phyloP scores from a whole-genome alignment of 176 grass and related monocot species.

The Aechmea fasciata region DNA sequence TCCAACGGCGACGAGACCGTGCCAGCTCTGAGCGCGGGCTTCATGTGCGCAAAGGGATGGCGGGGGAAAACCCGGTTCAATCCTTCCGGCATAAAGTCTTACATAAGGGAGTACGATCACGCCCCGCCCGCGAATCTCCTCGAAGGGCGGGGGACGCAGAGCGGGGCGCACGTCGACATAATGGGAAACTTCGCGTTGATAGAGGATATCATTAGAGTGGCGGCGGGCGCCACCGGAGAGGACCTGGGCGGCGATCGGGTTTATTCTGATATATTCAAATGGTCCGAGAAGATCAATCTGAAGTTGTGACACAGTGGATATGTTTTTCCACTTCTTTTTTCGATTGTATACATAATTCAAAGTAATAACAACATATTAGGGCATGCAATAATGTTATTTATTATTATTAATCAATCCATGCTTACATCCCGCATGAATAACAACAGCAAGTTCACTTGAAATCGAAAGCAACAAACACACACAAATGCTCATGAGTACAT shows the following conservation, averaged over 20 bases:
- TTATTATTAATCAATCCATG: too few relatives aligned
- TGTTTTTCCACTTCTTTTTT: not conserved
- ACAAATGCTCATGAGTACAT: too few relatives aligned
- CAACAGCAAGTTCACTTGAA: too few relatives aligned
- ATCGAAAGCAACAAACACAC: too few relatives aligned
- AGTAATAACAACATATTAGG: too few relatives aligned
- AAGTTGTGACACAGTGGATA: conserved; percentile 29
- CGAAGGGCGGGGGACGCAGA: conserved; percentile 91
- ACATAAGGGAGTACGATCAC: conserved; percentile 70
- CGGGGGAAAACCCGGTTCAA: conserved; percentile 92
- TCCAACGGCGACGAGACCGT: conserved; percentile 87
- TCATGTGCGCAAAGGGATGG: conserved; percentile 95
- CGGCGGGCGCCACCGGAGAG: conserved; percentile 70
- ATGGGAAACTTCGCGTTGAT: conserved; percentile 98
- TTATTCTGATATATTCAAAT: conserved; percentile 87
- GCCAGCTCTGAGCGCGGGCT: conserved; percentile 81
- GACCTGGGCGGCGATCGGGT: conserved; percentile 77
- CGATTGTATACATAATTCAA: not conserved
- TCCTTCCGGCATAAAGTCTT: conserved; percentile 75
- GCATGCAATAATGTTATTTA: too few relatives aligned
- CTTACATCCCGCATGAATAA: too few relatives aligned
- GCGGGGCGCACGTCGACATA: conserved; percentile 92
- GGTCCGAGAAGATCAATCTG: conserved; percentile 80
- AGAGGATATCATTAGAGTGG: conserved; percentile 90
- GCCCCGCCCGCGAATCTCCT: conserved; percentile 75